These are phyloP conservation scores for Caryopteris hybrid DNA, from an alignment of 305 asterid genomes.

Conservation along the genomic window DNA sequence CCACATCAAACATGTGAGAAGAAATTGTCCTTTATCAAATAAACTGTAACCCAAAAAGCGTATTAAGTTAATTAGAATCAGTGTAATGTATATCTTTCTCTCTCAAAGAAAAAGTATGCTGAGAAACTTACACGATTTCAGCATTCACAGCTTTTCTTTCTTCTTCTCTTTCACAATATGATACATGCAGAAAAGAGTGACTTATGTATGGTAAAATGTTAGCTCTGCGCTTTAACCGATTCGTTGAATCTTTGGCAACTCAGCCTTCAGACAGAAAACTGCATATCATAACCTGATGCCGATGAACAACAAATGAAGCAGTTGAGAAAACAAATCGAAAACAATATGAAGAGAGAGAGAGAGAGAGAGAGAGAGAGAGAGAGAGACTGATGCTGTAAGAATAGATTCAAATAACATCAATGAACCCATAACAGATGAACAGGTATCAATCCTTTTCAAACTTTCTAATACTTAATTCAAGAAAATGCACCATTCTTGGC, in stretches of 20 bases:
- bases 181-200: not conserved
- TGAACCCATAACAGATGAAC: not conserved
- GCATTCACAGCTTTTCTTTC: not conserved
- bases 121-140: constrained; percentile 1
- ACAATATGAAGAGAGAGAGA: not conserved
- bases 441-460: not conserved
- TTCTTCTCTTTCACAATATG: not conserved
- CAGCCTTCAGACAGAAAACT: constrained; percentile 5
- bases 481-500: not conserved
- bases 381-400: no score
- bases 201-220: not conserved
- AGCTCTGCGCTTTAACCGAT: not conserved
- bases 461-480: not conserved
- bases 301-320: not conserved
- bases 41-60: not conserved
- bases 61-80: not conserved
- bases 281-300: not conserved
- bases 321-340: not conserved
- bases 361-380: no score
- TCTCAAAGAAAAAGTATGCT: not conserved
- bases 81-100: not conserved
- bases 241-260: not conserved
- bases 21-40: no score
- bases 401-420: no score
- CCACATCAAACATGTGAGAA: no score